Conservation (phyloP, 257 asterid species). For the Schizonepeta tenuifolia region DNA sequence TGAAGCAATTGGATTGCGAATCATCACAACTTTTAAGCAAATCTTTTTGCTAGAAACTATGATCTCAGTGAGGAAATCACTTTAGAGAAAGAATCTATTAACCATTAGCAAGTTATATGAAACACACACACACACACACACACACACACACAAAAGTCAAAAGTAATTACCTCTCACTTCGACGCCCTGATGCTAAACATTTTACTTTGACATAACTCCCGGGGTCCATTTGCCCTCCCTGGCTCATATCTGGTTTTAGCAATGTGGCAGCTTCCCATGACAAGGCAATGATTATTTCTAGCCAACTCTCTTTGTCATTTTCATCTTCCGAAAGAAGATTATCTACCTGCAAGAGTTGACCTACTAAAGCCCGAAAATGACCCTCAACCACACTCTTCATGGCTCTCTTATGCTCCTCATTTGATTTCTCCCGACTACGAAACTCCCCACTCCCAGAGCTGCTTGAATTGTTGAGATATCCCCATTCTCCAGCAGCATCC, state of each 20-base stretch:
- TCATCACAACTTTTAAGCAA: no score
- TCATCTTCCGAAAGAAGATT: constrained; percentile 76
- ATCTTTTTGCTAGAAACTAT: neutral
- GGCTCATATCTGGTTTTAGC: constrained; percentile 89
- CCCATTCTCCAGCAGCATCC: constrained; percentile 91
- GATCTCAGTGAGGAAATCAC: constrained; percentile 19
- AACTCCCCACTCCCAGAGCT: constrained; percentile 89
- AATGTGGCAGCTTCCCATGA: constrained; percentile 98
- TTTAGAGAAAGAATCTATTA: constrained; percentile 13
- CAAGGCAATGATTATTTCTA: constrained; percentile 81
- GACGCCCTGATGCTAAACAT: constrained; percentile 88
- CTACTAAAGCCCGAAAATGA: constrained; percentile 90
- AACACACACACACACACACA: no score
- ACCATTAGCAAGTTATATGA: constrained; percentile 20
- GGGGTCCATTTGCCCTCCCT: constrained; percentile 97
- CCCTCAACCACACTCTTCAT: constrained; percentile 87
- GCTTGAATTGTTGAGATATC: constrained; percentile 58
- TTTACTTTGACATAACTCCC: constrained; percentile 93
- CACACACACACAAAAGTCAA: constrained; percentile 16
- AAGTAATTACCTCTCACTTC: constrained; percentile 77
- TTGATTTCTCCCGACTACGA: constrained; percentile 79
- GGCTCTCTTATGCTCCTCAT: constrained; percentile 79
- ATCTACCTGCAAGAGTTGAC: constrained; percentile 95
- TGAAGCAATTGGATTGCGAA: neutral
- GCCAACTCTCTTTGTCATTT: constrained; percentile 81